Evolutionary conservation across 2,329 filamentous ascomycete genomes (phyloP).

Genomic region (Cryoendolithus antarcticus): DNA sequence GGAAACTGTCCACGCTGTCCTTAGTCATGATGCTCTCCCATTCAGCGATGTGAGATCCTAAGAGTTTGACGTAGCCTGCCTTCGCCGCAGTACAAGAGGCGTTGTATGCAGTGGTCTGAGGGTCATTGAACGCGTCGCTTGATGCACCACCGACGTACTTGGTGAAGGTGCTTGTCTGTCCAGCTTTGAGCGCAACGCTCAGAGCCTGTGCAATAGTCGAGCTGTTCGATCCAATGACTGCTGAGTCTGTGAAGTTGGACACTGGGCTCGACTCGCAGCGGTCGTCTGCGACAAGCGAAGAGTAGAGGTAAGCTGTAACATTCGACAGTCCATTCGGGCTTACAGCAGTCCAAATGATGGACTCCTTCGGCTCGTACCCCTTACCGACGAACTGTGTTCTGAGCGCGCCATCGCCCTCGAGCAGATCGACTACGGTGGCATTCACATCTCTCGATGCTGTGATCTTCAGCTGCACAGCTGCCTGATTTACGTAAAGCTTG

Average conservation of each 20-base stretch:
- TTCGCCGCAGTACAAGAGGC: constrained; percentile 40
- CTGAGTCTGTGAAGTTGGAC: constrained; percentile 31
- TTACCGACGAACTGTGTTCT: constrained; percentile 48
- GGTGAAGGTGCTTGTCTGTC: constrained; percentile 42
- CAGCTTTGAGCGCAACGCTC: constrained; percentile 39
- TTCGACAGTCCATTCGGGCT: constrained; percentile 49
- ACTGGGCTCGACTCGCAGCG: constrained; percentile 29
- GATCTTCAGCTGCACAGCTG: constrained; percentile 48
- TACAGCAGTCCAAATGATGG: constrained; percentile 53
- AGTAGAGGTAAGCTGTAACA: constrained; percentile 50
- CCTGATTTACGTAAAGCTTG: constrained; percentile 50
- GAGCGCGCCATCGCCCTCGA: constrained; percentile 58
- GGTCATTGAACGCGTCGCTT: constrained; percentile 52
- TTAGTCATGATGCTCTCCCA: constrained; percentile 51
- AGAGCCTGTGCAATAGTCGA: constrained; percentile 55
- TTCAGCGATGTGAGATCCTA: constrained; percentile 45
- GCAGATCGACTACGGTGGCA: constrained; percentile 50
- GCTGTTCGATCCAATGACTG: constrained; percentile 42
- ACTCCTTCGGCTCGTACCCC: constrained; percentile 37
- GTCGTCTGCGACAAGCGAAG: constrained; percentile 33
- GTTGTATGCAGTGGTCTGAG: constrained; percentile 41
- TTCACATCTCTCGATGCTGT: constrained; percentile 41
- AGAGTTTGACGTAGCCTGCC: constrained; percentile 43
- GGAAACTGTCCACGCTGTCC: constrained; percentile 52
- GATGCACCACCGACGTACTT: constrained; percentile 61